These are phyloP conservation scores for Hericium alpestre DNA, from an alignment of 768 basidiomycete genomes.

Conservation along the genomic window DNA sequence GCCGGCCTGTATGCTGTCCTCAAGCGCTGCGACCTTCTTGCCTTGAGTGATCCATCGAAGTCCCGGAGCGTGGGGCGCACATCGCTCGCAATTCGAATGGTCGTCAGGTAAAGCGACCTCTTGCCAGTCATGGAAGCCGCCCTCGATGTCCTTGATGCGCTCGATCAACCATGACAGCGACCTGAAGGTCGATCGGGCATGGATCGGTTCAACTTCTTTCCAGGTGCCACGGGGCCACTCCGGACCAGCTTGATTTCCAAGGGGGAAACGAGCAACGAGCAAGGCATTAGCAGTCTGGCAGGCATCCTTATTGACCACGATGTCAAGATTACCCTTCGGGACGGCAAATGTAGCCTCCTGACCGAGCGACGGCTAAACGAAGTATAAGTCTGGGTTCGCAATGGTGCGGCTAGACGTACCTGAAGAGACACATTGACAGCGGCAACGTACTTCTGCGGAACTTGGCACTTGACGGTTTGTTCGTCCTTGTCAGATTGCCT, in stretches of 20 bases:
- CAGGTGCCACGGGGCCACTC: conserved; percentile 73
- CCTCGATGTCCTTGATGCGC: conserved; percentile 66
- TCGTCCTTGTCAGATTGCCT: conserved; percentile 50
- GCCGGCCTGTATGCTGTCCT: conserved; percentile 80
- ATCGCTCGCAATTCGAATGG: conserved; percentile 57
- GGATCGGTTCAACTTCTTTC: conserved; percentile 76
- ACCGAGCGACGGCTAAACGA: conserved; percentile 15
- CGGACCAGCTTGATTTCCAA: conserved; percentile 55
- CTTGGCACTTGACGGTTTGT: conserved; percentile 42
- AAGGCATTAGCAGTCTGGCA: conserved; percentile 73
- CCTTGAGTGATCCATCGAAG: conserved; percentile 61
- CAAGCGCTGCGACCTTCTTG: conserved; percentile 55
- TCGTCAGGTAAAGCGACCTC: conserved; percentile 32
- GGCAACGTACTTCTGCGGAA: conserved; percentile 58
- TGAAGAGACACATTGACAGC: conserved; percentile 38
- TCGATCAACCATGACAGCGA: conserved; percentile 82
- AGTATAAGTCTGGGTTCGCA: neutral
- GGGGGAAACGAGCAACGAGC: conserved; percentile 64
- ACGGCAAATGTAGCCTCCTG: conserved; percentile 55
- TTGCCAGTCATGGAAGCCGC: conserved; percentile 61
- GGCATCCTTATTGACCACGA: conserved; percentile 44
- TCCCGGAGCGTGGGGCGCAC: conserved; percentile 71
- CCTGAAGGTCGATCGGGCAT: conserved; percentile 75
- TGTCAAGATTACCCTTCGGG: conserved; percentile 42
- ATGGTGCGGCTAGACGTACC: conserved; percentile 28